These are phyloP conservation scores for Pythium graminicola DNA, from an alignment of 352 stramenopile genomes.

Conservation along the genomic window DNA sequence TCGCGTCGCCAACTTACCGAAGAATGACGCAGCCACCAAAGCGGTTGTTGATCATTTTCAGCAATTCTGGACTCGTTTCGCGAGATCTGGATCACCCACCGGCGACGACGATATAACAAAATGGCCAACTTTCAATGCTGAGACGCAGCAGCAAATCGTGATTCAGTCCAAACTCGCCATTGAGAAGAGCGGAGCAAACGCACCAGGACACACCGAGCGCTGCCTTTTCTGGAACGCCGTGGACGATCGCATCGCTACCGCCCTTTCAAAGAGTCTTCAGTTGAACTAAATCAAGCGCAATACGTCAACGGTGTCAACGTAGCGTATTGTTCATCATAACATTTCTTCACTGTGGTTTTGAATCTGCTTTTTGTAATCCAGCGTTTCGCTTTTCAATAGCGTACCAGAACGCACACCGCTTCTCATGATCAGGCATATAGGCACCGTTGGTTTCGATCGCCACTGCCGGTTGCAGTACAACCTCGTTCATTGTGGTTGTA, in stretches of 20 bases:
- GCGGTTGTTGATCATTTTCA: constrained; percentile 1
- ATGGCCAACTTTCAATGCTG: constrained; percentile 1
- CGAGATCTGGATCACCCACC: background rate
- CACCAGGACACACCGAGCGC: background rate
- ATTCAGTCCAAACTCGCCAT: background rate
- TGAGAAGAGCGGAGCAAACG: background rate
- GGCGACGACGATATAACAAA: background rate
- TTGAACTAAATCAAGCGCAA: no score
- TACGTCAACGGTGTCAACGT: no score
- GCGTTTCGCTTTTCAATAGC: no score
- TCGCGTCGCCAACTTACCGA: background rate
- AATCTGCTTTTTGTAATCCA: no score
- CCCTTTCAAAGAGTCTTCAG: no score
- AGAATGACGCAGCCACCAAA: background rate
- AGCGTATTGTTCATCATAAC: no score
- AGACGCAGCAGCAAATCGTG: constrained; percentile 6
- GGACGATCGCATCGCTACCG: background rate
- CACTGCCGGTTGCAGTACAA: constrained; percentile 6
- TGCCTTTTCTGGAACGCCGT: constrained; percentile 1
- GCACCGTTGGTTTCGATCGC: constrained; percentile 4
- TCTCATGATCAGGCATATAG: constrained; percentile 1
- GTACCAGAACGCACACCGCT: constrained; percentile 12
- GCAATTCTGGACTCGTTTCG: constrained; percentile 3
- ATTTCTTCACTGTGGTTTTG: no score
- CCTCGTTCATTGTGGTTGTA: constrained; percentile 10